phyloP scores from a whole-genome alignment of 139 green algal species.

The Dunaliella primolecta region DNA sequence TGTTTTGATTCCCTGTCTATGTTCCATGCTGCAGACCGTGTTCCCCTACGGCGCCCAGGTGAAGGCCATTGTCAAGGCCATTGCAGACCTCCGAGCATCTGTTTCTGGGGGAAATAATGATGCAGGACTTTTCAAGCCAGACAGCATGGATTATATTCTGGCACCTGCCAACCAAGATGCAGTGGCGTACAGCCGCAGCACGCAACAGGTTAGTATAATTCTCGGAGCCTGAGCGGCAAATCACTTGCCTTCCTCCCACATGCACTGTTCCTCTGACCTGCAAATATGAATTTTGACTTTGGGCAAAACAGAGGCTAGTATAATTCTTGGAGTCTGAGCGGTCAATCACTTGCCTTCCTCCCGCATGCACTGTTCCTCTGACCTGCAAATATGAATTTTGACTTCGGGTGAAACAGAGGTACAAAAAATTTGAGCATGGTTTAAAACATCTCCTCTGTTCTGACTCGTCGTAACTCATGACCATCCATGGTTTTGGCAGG shows the following conservation, averaged over 20 bases:
- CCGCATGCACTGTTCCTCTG: background rate
- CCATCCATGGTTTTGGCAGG: no score
- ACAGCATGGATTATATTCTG: background rate
- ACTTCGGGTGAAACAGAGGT: background rate
- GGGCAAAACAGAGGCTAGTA: background rate
- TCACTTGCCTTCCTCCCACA: no score
- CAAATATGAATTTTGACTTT: background rate
- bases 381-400: background rate
- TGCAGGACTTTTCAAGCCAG: background rate
- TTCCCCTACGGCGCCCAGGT: background rate
- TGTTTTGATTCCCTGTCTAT: no score
- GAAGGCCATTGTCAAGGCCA: background rate
- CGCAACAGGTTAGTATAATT: constrained; percentile 11
- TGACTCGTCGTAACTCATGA: no score
- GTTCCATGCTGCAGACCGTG: constrained; percentile 8
- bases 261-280: background rate
- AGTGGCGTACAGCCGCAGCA: constrained; percentile 22
- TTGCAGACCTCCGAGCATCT: background rate
- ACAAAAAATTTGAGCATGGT: no score
- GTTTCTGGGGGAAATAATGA: background rate
- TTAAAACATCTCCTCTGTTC: no score
- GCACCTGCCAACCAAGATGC: constrained; percentile 17
- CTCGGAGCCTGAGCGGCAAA: no score
- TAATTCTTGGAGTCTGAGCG: background rate
- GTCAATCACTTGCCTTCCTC: no score